Evolutionary conservation across 495 filamentous ascomycete species (phyloP).

Genomic region (Aspergillus incahuasiensis): DNA sequence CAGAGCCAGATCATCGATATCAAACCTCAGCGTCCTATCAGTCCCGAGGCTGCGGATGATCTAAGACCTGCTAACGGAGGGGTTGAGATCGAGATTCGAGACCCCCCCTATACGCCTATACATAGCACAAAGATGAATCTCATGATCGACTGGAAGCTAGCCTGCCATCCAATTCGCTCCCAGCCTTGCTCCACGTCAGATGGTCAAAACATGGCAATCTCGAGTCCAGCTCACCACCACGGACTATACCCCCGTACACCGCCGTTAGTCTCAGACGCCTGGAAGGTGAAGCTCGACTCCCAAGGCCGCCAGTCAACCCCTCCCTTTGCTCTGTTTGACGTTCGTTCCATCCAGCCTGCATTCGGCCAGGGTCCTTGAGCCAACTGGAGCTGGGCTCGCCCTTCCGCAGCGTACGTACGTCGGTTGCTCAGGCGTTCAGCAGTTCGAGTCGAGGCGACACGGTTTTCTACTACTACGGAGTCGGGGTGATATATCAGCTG

Average conservation of each 20-base stretch:
- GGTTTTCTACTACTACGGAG: too few relatives aligned
- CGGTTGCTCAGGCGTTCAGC: too few relatives aligned
- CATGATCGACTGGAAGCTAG: neutral
- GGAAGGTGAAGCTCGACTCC: neutral
- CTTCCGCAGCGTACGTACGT: neutral
- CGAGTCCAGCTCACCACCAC: conserved; percentile 1
- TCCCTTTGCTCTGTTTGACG: conserved; percentile 7
- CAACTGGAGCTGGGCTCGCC: neutral
- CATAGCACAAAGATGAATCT: neutral
- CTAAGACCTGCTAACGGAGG: conserved; percentile 16
- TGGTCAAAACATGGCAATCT: conserved; percentile 6
- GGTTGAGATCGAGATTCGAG: neutral
- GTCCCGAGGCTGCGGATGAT: conserved; percentile 25
- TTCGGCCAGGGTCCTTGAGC: conserved; percentile 6
- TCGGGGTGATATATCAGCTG: conserved; percentile 16
- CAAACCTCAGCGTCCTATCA: neutral
- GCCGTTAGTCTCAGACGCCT: conserved; percentile 17
- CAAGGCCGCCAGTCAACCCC: conserved; percentile 14
- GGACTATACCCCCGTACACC: conserved; percentile 7
- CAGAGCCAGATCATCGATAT: conserved; percentile 10
- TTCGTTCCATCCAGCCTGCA: conserved; percentile 11
- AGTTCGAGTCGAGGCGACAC: neutral
- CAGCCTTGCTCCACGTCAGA: conserved; percentile 2
- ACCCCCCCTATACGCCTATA: neutral
- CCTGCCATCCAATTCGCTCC: neutral